These are phyloP conservation scores for Penicillium rolfsii DNA, from an alignment of 2,329 filamentous ascomycete genomes.

Conservation along the genomic window DNA sequence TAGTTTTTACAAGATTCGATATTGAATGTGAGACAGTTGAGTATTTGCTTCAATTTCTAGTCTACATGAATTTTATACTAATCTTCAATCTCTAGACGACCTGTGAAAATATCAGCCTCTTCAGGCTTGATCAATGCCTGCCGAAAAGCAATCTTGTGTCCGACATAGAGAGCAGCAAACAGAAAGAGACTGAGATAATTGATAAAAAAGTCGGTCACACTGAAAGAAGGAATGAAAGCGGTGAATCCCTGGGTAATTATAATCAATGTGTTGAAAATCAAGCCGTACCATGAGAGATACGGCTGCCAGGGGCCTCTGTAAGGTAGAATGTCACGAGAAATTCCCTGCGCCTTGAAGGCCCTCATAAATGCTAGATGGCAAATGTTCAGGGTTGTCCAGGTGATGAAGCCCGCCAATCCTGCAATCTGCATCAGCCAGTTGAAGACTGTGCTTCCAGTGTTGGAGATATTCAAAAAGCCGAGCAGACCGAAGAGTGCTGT, in stretches of 20 bases:
- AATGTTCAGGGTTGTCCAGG: slow-evolving; percentile 44
- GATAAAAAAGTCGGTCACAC: slow-evolving; percentile 57
- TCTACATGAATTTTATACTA: neutral
- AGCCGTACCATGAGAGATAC: slow-evolving; percentile 66
- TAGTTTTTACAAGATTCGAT: too few relatives aligned
- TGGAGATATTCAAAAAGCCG: slow-evolving; percentile 70
- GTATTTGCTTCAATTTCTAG: neutral
- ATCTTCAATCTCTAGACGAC: slow-evolving; percentile 2
- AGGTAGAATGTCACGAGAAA: slow-evolving; percentile 61
- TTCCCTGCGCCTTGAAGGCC: slow-evolving; percentile 59
- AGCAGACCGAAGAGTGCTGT: slow-evolving; percentile 62
- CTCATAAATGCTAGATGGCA: slow-evolving; percentile 69
- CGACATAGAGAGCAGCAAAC: slow-evolving; percentile 62
- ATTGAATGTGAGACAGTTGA: too few relatives aligned
- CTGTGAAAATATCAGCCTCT: slow-evolving; percentile 1
- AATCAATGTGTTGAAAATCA: slow-evolving; percentile 68
- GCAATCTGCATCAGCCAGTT: slow-evolving; percentile 41
- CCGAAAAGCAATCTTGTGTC: slow-evolving; percentile 58
- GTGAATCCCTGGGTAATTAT: slow-evolving; percentile 71
- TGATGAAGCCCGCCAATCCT: slow-evolving; percentile 42
- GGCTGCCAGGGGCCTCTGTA: slow-evolving; percentile 67
- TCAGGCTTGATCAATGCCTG: slow-evolving; percentile 41
- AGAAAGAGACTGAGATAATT: slow-evolving; percentile 56
- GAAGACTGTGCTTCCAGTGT: slow-evolving; percentile 64
- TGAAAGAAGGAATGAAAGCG: slow-evolving; percentile 65